phyloP scores from a whole-genome alignment of 2,329 filamentous ascomycete genomes.

The Colletotrichum tamarilloi region DNA sequence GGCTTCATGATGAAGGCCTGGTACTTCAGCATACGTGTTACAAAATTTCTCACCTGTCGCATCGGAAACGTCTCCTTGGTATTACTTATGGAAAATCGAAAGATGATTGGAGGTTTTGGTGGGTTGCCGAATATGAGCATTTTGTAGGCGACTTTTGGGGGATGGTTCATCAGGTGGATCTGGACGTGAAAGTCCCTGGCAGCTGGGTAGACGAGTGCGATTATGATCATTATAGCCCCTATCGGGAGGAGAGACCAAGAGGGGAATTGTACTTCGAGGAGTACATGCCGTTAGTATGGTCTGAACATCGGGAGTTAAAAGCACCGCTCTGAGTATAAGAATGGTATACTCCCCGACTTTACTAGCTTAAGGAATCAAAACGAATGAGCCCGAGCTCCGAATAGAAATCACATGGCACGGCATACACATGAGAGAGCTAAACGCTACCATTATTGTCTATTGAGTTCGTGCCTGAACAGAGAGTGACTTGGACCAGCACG shows the following conservation, averaged over 20 bases:
- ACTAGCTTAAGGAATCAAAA: no score
- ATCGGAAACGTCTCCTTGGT: neutral
- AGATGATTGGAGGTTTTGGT: slow-evolving; percentile 24
- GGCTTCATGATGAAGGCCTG: neutral
- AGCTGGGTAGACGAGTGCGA: neutral
- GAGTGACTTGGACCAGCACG: no score
- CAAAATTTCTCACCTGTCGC: no score
- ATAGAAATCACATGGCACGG: no score
- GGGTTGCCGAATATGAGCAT: neutral
- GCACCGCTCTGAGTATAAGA: no score
- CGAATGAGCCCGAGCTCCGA: no score
- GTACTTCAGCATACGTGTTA: no score
- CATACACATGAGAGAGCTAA: no score
- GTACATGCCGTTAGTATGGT: slow-evolving; percentile 5
- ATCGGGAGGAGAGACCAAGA: rapidly evolving
- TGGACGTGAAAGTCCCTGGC: neutral
- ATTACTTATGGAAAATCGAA: slow-evolving; percentile 3
- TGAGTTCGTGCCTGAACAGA: no score
- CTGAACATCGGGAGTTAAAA: slow-evolving; percentile 2
- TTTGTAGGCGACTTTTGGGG: slow-evolving; percentile 17
- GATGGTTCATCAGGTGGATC: neutral
- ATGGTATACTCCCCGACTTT: no score
- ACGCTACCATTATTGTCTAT: no score
- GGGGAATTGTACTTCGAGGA: rapidly evolving
- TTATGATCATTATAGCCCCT: no score